Evolutionary conservation across 495 filamentous ascomycete genomes (phyloP).

Genomic region (Hypoxylon subgilvum): DNA sequence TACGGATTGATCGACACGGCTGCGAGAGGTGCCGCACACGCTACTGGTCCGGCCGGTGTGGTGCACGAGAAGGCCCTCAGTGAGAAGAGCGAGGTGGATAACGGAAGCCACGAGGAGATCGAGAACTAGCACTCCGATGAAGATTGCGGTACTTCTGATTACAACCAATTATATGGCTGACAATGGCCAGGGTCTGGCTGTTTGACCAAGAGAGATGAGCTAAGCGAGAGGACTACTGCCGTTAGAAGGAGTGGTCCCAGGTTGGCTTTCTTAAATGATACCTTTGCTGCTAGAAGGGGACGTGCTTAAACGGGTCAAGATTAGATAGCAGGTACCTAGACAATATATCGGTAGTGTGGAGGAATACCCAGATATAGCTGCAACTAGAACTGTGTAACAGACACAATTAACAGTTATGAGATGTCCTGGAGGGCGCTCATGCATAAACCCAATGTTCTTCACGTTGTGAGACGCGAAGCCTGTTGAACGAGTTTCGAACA

Average conservation of each 20-base stretch:
- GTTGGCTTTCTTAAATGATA: too few species aligned
- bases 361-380: too few species aligned
- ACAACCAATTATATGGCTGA: conserved; percentile 10
- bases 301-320: conserved; percentile 1
- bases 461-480: too few species aligned
- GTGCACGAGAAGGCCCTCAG: conserved; percentile 33
- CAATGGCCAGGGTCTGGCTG: neutral
- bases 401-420: too few species aligned
- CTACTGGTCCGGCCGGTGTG: conserved; percentile 26
- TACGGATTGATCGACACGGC: conserved; percentile 62
- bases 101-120: conserved; percentile 31
- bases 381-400: too few species aligned
- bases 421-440: too few species aligned
- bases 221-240: too few species aligned
- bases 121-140: conserved; percentile 26
- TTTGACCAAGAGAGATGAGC: too few species aligned
- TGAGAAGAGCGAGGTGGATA: conserved; percentile 32
- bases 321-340: conserved; percentile 7
- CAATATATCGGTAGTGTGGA: neutral
- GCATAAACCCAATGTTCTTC: too few species aligned
- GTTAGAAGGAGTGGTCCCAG: too few species aligned
- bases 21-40: conserved; percentile 28
- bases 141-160: conserved; percentile 7
- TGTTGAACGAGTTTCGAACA: too few species aligned
- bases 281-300: conserved; percentile 1